These are phyloP conservation scores for Crassisporium funariophilum DNA, from an alignment of 768 basidiomycete genomes.

Conservation along the genomic window DNA sequence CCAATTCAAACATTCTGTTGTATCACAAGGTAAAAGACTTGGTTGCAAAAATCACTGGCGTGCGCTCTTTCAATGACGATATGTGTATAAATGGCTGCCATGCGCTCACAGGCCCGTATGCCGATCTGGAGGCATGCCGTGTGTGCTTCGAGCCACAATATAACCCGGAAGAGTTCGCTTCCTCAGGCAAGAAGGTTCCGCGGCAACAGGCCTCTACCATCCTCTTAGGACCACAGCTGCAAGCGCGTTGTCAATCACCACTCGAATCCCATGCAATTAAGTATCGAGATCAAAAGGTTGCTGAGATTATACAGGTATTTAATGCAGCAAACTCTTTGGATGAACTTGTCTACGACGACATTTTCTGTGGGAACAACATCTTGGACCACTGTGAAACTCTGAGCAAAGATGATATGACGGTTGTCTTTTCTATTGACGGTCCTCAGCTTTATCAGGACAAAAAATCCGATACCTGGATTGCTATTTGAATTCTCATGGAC, in stretches of 20 bases:
- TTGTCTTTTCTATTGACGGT: conserved; percentile 7
- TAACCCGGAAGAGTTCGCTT: background rate
- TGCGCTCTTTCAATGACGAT: conserved; percentile 16
- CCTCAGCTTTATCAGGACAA: conserved; percentile 20
- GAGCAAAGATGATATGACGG: background rate
- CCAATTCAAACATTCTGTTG: conserved; percentile 2
- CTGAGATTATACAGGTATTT: background rate
- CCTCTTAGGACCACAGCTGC: conserved; percentile 3
- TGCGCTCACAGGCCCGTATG: conserved; percentile 24
- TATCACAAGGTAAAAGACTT: conserved; percentile 12
- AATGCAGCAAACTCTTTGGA: background rate
- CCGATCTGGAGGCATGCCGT: conserved; percentile 14
- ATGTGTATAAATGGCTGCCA: conserved; percentile 29
- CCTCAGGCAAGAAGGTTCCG: conserved; percentile 4
- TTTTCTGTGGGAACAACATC: conserved; percentile 4
- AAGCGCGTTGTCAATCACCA: background rate
- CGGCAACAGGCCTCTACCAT: background rate
- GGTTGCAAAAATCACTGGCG: conserved; percentile 12
- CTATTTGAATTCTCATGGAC: too few species aligned
- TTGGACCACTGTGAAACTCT: background rate
- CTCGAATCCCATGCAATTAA: background rate
- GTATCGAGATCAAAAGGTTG: background rate
- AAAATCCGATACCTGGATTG: background rate
- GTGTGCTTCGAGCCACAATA: conserved; percentile 11
- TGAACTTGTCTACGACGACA: conserved; percentile 1